A percentile compares a stretch with the other conserved stretches of the same genome.
phyloP scores from a whole-genome alignment of 257 asterid species.

The Schizonepeta tenuifolia region DNA sequence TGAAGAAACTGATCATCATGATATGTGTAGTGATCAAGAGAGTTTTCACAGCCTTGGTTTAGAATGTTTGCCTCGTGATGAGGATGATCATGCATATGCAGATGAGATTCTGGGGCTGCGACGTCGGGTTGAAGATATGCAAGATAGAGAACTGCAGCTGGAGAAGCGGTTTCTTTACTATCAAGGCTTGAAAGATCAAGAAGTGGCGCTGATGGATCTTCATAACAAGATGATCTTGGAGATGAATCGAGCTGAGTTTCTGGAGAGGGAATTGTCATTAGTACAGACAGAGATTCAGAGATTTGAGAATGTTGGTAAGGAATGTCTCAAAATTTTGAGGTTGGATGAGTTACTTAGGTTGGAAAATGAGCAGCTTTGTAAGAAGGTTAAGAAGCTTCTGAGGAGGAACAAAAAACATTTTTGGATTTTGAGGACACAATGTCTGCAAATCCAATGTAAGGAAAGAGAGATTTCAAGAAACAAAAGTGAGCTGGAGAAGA shows the following conservation, averaged over 20 bases:
- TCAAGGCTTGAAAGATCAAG: conserved; percentile 50
- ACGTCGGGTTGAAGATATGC: conserved; percentile 37
- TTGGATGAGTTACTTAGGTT: conserved; percentile 43
- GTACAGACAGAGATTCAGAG: conserved; percentile 47
- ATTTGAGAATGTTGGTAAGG: conserved; percentile 41
- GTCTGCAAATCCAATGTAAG: conserved; percentile 39
- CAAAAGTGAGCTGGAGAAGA: conserved; percentile 40
- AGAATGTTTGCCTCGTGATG: conserved; percentile 25
- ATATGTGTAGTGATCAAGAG: conserved; percentile 30
- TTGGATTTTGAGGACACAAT: conserved; percentile 35
- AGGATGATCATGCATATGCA: conserved; percentile 20
- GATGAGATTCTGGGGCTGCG: conserved; percentile 39
- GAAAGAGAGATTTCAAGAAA: conserved; percentile 47
- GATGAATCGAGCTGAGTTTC: conserved; percentile 42
- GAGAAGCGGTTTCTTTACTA: conserved; percentile 45
- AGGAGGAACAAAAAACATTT: conserved; percentile 35
- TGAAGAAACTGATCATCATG: conserved; percentile 27
- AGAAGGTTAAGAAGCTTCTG: conserved; percentile 53
- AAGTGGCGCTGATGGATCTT: conserved; percentile 45
- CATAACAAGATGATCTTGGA: conserved; percentile 51
- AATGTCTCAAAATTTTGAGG: conserved; percentile 37
- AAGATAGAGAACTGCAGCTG: conserved; percentile 37
- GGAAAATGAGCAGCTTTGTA: conserved; percentile 47
- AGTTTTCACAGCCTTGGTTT: conserved; percentile 35
- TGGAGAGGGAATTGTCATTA: conserved; percentile 40